Conservation (phyloP, 371 early-diverging fungal genomes). For the Actinomortierella wolfii region DNA sequence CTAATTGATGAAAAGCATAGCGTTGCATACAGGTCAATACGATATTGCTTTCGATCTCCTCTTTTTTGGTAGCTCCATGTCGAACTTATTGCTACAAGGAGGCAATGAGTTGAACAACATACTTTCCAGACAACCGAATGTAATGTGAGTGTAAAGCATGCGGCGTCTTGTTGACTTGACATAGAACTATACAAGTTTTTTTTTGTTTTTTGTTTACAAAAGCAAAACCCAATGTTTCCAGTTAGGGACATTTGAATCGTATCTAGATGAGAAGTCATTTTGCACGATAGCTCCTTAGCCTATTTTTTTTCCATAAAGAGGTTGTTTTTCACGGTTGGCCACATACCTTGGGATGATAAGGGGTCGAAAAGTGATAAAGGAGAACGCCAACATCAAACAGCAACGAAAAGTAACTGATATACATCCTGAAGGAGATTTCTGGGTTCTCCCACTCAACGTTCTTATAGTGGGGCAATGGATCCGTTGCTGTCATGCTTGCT, state of each 20-base stretch:
- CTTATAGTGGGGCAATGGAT: conserved; percentile 25
- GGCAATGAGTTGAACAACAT: too few relatives aligned
- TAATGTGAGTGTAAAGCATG: conserved; percentile 21
- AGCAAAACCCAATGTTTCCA: too few relatives aligned
- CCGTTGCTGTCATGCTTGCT: neutral
- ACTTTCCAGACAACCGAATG: conserved; percentile 38
- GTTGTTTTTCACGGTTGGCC: too few relatives aligned
- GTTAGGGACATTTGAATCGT: too few relatives aligned
- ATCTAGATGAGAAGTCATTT: neutral
- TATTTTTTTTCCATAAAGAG: too few relatives aligned
- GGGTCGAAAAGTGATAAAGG: conserved; percentile 32
- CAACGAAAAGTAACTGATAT: conserved; percentile 27
- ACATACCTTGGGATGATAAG: conserved; percentile 35
- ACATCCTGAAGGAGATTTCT: conserved; percentile 26
- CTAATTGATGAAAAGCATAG: conserved; percentile 2
- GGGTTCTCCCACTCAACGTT: conserved; percentile 30
- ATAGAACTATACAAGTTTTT: conserved; percentile 19
- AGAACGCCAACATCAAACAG: conserved; percentile 33
- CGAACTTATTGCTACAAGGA: too few relatives aligned
- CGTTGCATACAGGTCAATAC: too few relatives aligned
- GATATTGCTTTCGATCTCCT: too few relatives aligned
- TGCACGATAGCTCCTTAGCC: neutral
- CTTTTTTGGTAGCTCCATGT: too few relatives aligned
- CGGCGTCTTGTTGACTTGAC: conserved; percentile 26
- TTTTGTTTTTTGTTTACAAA: too few relatives aligned